phyloP scores from a whole-genome alignment of 2,329 filamentous ascomycete genomes.

The Colletotrichum gigasporum region DNA sequence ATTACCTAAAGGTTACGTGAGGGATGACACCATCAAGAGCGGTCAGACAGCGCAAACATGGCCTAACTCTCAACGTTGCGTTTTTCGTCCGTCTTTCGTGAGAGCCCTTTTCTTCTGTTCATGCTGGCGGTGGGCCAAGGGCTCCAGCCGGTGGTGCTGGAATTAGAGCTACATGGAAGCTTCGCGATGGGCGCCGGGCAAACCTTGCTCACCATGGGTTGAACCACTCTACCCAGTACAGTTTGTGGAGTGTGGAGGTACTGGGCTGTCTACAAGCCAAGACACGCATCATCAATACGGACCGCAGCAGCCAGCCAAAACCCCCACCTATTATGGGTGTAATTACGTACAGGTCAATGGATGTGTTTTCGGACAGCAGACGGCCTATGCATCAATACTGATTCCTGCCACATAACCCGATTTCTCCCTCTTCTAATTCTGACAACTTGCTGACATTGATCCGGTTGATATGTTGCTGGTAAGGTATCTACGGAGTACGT shows the following conservation, averaged over 20 bases:
- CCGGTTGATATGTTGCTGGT: no score
- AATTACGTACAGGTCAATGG: not conserved
- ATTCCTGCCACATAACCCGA: not conserved
- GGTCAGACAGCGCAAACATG: not conserved
- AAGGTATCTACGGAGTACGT: no score
- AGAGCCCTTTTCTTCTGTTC: not conserved
- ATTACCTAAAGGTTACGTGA: slow-evolving; percentile 30
- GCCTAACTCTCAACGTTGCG: not conserved
- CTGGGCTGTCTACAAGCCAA: not conserved
- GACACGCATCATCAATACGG: not conserved
- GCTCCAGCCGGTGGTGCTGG: not conserved
- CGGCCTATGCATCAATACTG: no score
- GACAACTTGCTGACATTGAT: not conserved
- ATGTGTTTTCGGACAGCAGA: not conserved
- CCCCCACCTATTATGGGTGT: not conserved
- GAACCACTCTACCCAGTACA: not conserved
- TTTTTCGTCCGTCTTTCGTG: no score
- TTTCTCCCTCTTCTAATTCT: not conserved
- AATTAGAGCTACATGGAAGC: not conserved
- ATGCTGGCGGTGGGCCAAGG: not conserved
- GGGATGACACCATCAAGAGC: slow-evolving; percentile 6
- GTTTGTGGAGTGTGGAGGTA: not conserved
- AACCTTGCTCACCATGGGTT: not conserved
- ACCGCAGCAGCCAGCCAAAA: not conserved
- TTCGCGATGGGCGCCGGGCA: slow-evolving; percentile 10